Base-by-base conservation (phyloP, 306 rosid genomes). In the Cicer pinnatifidum region DNA sequence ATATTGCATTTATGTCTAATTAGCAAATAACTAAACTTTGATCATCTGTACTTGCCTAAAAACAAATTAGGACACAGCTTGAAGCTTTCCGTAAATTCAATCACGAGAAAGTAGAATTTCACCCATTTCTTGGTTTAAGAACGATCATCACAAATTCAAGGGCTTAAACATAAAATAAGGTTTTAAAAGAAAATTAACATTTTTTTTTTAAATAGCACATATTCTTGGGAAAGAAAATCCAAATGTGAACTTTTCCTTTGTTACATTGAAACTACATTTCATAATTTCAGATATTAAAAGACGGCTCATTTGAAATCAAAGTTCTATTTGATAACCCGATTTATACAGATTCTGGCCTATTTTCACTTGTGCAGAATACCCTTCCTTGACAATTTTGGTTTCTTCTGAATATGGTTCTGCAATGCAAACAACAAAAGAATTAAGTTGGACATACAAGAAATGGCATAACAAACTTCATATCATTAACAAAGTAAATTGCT, bases 341-440 rank as follows among this genome's bases (percentile, higher is more conserved):
- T 62, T 67, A 56, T 35, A 77, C 48, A 78, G 5, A 48, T 33
- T 73, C 9, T 38, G 33, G 77, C 47, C 73, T 1, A 1, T 16
- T 15, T 90, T 90, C 82, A 91, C 78, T 95, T 95, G 93, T 95
- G 97, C 68, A 95, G 81, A 45, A 91, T 77, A 54, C 97, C 82
- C 88, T 88, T 95, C 91, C 88, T 90, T 1, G 87, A 80, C 62
- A 85, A 71, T 83, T 90, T 95, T 0, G 86, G 84, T 71, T 88
- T 90, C 97, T 87, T 91, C 1, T 82, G 93, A 45, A 85, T 57
- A 28, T 84, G 88, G 66, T 87, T 66, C 99, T 95, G 89, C 72
- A 68, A 64, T n/a, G 64, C 53, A 75, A 67, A 67, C 38, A 20
- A 15, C 11, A 53, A 13, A 43, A 43, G 46, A 11, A 67, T 46